A percentile compares a stretch with the other conserved stretches of the same genome.
Conservation (phyloP, 352 stramenopile species). For the Phytophthora pistaciae region DNA sequence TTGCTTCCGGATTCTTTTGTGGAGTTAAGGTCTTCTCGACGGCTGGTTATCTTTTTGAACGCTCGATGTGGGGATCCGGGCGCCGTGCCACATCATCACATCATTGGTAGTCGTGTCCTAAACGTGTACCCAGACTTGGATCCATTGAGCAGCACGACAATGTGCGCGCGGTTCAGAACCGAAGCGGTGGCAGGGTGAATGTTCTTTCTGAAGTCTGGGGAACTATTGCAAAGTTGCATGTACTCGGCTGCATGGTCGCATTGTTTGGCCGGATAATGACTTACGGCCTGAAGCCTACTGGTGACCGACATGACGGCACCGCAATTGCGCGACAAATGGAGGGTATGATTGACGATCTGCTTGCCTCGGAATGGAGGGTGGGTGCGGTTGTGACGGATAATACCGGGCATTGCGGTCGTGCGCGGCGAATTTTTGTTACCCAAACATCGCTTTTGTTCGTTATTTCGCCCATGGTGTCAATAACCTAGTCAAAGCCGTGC, state of each 20-base stretch:
- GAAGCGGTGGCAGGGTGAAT: constrained; percentile 21
- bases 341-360: constrained; percentile 3
- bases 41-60: constrained; percentile 13
- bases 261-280: constrained; percentile 10
- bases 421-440: constrained; percentile 16
- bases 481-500: constrained; percentile 26
- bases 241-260: constrained; percentile 8
- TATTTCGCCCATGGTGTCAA: constrained; percentile 31
- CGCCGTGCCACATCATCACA: background rate
- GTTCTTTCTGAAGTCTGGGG: constrained; percentile 17
- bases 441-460: constrained; percentile 17
- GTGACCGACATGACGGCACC: constrained; percentile 12
- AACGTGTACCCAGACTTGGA: too few species aligned
- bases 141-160: constrained; percentile 8
- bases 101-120: constrained; percentile 9
- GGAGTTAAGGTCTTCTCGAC: background rate
- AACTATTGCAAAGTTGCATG: constrained; percentile 12
- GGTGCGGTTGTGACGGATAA: constrained; percentile 24
- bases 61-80: constrained; percentile 13
- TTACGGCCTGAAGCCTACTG: constrained; percentile 9
- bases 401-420: constrained; percentile 16
- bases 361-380: constrained; percentile 6
- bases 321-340: constrained; percentile 23
- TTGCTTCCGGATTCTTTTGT: constrained; percentile 12
- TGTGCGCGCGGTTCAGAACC: constrained; percentile 2